phyloP scores from a whole-genome alignment of 805 yeast genomes.

The Barnettozyma wickerhamii region DNA sequence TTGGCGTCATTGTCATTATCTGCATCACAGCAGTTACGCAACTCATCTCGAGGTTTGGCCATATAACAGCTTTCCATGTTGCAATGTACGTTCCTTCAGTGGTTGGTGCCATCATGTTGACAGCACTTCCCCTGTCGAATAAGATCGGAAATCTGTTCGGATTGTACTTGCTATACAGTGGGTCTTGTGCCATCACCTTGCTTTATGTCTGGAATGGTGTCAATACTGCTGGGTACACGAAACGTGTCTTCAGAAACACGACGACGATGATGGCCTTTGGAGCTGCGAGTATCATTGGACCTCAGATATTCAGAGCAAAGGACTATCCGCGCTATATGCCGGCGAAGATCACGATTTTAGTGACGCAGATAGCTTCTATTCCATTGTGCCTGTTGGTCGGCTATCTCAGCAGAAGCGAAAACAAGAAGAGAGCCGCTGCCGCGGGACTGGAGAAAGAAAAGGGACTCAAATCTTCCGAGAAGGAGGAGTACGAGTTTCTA shows the following conservation, averaged over 20 bases:
- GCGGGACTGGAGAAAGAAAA: constrained; percentile 18
- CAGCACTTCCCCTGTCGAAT: constrained; percentile 30
- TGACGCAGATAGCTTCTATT: constrained; percentile 29
- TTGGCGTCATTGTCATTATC: constrained; percentile 43
- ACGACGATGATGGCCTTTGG: constrained; percentile 50
- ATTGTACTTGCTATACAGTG: constrained; percentile 44
- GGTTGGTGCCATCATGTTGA: constrained; percentile 43
- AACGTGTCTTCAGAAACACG: constrained; percentile 46
- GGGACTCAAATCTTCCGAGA: constrained; percentile 15
- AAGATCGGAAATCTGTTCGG: constrained; percentile 43
- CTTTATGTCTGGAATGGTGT: constrained; percentile 54
- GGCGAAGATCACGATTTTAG: constrained; percentile 35
- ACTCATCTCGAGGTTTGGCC: constrained; percentile 30
- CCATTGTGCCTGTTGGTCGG: constrained; percentile 27
- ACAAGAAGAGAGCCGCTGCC: constrained; percentile 38
- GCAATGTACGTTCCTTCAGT: constrained; percentile 45
- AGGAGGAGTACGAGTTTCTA: constrained; percentile 31
- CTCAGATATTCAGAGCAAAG: constrained; percentile 48
- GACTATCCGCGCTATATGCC: constrained; percentile 48
- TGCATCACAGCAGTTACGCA: constrained; percentile 36
- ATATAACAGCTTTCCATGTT: constrained; percentile 29
- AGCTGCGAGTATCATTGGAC: constrained; percentile 49
- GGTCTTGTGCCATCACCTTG: constrained; percentile 50
- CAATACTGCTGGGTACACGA: constrained; percentile 57
- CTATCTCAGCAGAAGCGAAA: constrained; percentile 31